Evolutionary conservation across 2,329 filamentous ascomycete genomes (phyloP), one percentile per base, ranked within the genome.

Genomic region (Plenodomus biglobosus): DNA sequence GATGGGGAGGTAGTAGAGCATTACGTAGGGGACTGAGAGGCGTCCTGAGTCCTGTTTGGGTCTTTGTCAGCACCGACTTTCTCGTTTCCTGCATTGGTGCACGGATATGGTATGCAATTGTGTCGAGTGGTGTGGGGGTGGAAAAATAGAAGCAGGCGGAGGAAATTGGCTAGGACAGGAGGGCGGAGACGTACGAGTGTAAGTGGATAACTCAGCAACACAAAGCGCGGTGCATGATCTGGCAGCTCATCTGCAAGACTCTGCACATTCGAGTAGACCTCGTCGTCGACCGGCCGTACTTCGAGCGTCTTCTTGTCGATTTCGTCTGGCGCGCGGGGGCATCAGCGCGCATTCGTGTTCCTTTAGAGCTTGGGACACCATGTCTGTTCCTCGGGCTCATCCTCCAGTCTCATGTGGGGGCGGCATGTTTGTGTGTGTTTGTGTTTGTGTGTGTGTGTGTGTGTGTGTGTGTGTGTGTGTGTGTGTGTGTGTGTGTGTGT

Each of bases 231-330:
- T 6, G 90, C 85, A 68, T 96, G 90, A 62, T 96, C 92, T 8
- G 94, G 94, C 16, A 99, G 83, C 65, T 96, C 92, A 44, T 97
- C 92, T 52, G 80, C 85, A 48, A 99, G 79, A 48, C 91, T 87
- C 52, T 87, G 83, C 62, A 99, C 82, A 55, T 86, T 85, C 40
- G 82, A 87, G 78, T 96, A 97, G 50, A 92, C 83, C 53, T 88
- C 85, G 54, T 90, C 86, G 55, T 91, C 86, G 58, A 89, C 86
- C 62, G 91, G 86, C 61, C 85, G 86, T 75, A 99, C 95, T 75
- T 97, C 92, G 68, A 95, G 83, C 46, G 84, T 94, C 65, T 87
- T 85, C 75, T 90, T 90, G 75, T 97, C 89, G 78, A 97, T 96
- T 71, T 90, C 77, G 73, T 95, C 90, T 95, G 72, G 70, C 56